Base-by-base conservation (phyloP, 1,139 yeast genomes). In the Blastobotrys illinoisensis region DNA sequence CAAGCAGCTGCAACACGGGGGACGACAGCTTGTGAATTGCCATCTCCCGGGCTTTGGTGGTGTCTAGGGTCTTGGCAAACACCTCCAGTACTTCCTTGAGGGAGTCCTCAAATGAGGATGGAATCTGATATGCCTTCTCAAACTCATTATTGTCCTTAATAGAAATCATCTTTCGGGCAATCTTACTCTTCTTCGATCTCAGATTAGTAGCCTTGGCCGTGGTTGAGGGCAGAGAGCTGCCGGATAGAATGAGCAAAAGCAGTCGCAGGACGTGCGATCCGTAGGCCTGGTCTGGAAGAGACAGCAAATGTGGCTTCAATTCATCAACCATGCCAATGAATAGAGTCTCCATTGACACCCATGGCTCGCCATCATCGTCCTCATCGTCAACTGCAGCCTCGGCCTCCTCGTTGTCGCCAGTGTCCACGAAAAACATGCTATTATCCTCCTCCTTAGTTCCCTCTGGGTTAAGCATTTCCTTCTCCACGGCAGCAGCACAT, bases 91-190 rank as follows among this genome's bases (percentile, higher is more conserved):
- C 50, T 21, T 62, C 64, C 13, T 59, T 52, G 7, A 64, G 60
- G 2, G 78, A 62, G n/a, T 74, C 75, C 59, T 82, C 84, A 70
- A 91, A 89, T 0, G 88, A 77, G 1, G 77, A 70, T 2, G 98
- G 97, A 1, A 84, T 83, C 69, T 85, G 88, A 67, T 82, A 88
- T 0, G 67, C 52, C 1, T 83, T 72, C 58, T 81, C 79, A 36
- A 55, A 56, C 13, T 60, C 68, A 11, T 62, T 60, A 58, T 79
- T 85, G 64, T 88, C 96, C 65, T 84, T 85, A 52, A 91, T 85
- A 63, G 88, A 95, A 64, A 89, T 88, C 93, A 88, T 87, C 69
- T 90, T 90, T 69, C 98, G 81, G 1, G 97, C 97, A 67, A 88
- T 86, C 66, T 88, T 87, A 36, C 96, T 86, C 67, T 82, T 88